Evolutionary conservation across 139 green algal species (phyloP).

Genomic region (Asterochloris erici): DNA sequence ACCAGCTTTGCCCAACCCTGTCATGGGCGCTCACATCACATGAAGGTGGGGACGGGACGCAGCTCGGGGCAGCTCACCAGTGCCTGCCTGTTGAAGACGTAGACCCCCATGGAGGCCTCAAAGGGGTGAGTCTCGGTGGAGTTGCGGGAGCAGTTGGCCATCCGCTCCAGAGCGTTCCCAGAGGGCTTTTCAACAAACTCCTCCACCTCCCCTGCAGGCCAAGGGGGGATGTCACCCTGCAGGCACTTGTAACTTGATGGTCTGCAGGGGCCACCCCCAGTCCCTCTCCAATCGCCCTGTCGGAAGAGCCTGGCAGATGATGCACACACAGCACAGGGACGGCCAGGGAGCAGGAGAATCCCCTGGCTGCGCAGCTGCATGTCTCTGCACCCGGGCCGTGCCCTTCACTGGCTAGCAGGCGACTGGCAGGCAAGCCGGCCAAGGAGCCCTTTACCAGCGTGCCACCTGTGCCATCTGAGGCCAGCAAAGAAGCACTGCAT

Average conservation of each 20-base stretch:
- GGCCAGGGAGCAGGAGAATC: not conserved
- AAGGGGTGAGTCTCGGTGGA: slow-evolving; percentile 21
- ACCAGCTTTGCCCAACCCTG: too few species aligned
- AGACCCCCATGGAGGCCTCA: slow-evolving; percentile 82
- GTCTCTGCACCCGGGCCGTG: too few species aligned
- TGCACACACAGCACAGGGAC: slow-evolving; percentile 15
- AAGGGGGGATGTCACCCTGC: not conserved
- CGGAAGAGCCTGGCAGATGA: not conserved
- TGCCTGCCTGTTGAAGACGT: slow-evolving; percentile 61
- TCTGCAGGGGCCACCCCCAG: not conserved
- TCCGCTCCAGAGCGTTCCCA: slow-evolving; percentile 14
- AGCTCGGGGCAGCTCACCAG: not conserved
- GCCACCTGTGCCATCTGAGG: too few species aligned
- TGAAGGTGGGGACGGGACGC: not conserved
- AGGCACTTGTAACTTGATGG: not conserved
- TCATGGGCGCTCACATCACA: too few species aligned
- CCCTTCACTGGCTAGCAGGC: too few species aligned
- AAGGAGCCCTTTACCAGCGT: too few species aligned
- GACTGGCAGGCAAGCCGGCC: too few species aligned
- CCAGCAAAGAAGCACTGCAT: too few species aligned
- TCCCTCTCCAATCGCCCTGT: too few species aligned
- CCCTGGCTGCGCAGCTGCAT: not conserved
- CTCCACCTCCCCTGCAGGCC: slow-evolving; percentile 30
- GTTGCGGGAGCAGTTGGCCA: slow-evolving; percentile 23
- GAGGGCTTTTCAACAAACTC: slow-evolving; percentile 54